Evolutionary conservation across 2,329 filamentous ascomycete genomes (phyloP).

Genomic region (Penicillium sp.): DNA sequence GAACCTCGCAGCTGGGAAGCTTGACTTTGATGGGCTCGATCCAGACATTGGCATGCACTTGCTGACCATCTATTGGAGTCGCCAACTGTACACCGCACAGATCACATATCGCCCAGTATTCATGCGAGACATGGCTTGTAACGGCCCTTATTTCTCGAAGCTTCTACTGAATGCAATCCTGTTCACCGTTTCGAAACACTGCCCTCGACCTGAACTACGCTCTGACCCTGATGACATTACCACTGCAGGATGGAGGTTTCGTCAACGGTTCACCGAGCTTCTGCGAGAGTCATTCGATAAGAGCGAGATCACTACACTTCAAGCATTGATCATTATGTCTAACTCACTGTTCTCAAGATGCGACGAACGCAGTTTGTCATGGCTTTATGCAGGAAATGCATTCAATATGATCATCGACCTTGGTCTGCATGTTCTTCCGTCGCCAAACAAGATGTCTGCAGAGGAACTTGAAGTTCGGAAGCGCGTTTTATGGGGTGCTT

Average conservation of each 20-base stretch:
- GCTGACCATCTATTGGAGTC: constrained; percentile 60
- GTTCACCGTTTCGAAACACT: constrained; percentile 56
- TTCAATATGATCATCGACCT: constrained; percentile 61
- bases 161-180: constrained; percentile 60
- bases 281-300: constrained; percentile 55
- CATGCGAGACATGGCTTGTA: constrained; percentile 58
- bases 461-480: constrained; percentile 55
- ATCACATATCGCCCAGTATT: constrained; percentile 61
- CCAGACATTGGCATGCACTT: constrained; percentile 60
- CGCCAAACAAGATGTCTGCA: constrained; percentile 47
- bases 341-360: constrained; percentile 59
- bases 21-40: constrained; percentile 64
- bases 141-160: constrained; percentile 60
- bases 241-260: constrained; percentile 58
- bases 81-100: constrained; percentile 57
- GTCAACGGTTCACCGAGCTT: constrained; percentile 55
- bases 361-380: constrained; percentile 59
- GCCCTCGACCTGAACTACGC: constrained; percentile 53
- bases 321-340: constrained; percentile 60
- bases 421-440: constrained; percentile 55
- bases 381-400: constrained; percentile 60
- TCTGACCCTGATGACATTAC: constrained; percentile 54
- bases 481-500: constrained; percentile 56
- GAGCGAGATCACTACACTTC: constrained; percentile 61
- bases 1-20: constrained; percentile 53